A percentile compares a stretch with the other conserved stretches of the same genome.
phyloP scores from a whole-genome alignment of 2,329 filamentous ascomycete species.

The Stenocarpella maydis region DNA sequence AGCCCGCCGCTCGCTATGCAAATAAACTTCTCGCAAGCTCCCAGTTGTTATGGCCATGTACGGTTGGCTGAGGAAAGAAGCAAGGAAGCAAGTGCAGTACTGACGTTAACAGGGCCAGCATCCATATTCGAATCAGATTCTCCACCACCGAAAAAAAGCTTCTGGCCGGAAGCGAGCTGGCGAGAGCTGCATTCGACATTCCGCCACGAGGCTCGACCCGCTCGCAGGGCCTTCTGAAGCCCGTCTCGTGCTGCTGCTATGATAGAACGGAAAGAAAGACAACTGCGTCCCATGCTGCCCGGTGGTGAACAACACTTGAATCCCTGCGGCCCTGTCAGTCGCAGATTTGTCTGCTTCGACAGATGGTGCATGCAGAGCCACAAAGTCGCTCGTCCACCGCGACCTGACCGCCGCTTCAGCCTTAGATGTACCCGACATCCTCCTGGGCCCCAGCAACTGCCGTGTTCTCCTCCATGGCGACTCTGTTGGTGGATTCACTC shows the following conservation, averaged over 20 bases:
- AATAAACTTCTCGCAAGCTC: slow-evolving; percentile 4
- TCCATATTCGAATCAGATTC: neutral
- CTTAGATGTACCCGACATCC: slow-evolving; percentile 29
- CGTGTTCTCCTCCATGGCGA: slow-evolving; percentile 8
- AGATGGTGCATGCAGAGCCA: neutral
- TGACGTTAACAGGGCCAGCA: neutral
- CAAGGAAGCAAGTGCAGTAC: neutral
- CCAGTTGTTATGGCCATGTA: neutral
- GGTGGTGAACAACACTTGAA: neutral
- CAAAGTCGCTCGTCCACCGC: neutral
- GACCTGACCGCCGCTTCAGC: neutral
- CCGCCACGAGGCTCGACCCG: too few relatives aligned
- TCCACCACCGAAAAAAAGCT: neutral
- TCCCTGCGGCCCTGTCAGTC: neutral
- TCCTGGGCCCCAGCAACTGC: slow-evolving; percentile 7
- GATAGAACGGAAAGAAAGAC: neutral
- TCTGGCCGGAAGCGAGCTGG: neutral
- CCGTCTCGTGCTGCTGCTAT: neutral
- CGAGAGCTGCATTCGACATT: neutral
- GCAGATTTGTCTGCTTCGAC: neutral
- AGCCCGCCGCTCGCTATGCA: slow-evolving; percentile 26
- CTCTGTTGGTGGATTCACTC: slow-evolving; percentile 44
- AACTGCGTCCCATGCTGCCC: neutral
- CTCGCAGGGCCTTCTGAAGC: neutral
- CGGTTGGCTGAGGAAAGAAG: neutral